Evolutionary conservation across 805 yeast species (phyloP), one percentile per base, ranked within the genome.

Genomic region (Kluyveromyces lactis): DNA sequence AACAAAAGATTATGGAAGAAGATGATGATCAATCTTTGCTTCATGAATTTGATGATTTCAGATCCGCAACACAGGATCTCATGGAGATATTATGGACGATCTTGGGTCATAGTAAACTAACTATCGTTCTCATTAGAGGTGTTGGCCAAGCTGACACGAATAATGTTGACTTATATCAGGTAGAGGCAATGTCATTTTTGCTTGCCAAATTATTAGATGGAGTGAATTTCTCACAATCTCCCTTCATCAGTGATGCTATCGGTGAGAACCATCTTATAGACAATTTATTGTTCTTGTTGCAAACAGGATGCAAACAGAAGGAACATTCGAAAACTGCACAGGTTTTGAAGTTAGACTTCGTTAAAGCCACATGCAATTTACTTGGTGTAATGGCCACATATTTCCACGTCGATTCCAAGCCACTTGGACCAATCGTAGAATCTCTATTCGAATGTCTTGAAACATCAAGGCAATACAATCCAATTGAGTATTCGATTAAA

Each of bases 61-160:
- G 97, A 49, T 63, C 75, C 24, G 90, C 82, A 44, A 81, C 82
- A 8, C 73, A 81, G 1, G 97, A 92, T 49, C 67, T 89, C 28
- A 74, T 85, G 46, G 92, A 86, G 40, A 67, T 76, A 0, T 60
- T 81, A 1, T 85, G 81, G 64, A 74, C 86, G 1, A 65, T 84
- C 4, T 66, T 86, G 27, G 85, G 83, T 28, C 56, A 60, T 39
- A 54, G 51, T 32, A 52, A 58, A 34, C 45, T 60, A 41, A 59
- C 65, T 2, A 51, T 55, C 36, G 45, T 55, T 19, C 41, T 60
- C 7, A 53, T 58, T 8, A 32, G 47, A 12, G 55, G 61, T 29
- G 44, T 58, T 16, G 60, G 60, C 15, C 44, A 44, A 17, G 40
- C 36, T 8, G 40, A 48, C 8, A 24, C 39, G 10, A 40, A 49